phyloP scores from a whole-genome alignment of 441 rosid species.

The Syzygium malaccense region DNA sequence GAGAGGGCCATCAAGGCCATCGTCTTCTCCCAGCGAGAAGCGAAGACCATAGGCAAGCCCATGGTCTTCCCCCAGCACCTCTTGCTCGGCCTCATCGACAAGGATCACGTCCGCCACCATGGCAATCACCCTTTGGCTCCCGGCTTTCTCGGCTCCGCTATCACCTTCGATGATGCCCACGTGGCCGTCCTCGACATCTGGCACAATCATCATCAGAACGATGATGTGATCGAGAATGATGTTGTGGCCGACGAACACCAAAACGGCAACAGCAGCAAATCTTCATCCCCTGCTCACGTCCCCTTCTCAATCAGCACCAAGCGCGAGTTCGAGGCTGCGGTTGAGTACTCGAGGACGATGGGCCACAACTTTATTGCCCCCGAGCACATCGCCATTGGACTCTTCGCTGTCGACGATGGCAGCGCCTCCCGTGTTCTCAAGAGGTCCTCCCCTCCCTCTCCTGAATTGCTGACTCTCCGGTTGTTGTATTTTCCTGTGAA shows the following conservation, averaged over 20 bases:
- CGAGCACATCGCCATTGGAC: constrained; percentile 78
- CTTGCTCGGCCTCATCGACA: constrained; percentile 59
- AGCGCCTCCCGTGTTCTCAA: constrained; percentile 70
- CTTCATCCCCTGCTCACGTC: constrained; percentile 43
- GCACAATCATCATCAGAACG: constrained; percentile 11
- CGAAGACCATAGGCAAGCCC: constrained; percentile 56
- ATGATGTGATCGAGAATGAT: not conserved
- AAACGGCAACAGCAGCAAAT: not conserved
- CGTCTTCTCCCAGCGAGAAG: constrained; percentile 74
- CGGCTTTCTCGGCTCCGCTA: constrained; percentile 77
- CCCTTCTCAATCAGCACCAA: constrained; percentile 72
- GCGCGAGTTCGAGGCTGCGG: constrained; percentile 88
- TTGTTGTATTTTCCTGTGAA: not conserved
- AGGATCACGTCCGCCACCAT: constrained; percentile 44
- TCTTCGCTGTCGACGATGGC: constrained; percentile 87
- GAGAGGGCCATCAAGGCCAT: constrained; percentile 78
- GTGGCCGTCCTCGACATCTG: constrained; percentile 60
- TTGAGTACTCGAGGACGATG: constrained; percentile 78
- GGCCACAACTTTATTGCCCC: constrained; percentile 80
- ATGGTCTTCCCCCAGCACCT: constrained; percentile 80
- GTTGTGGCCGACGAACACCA: not conserved
- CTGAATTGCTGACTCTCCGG: not conserved
- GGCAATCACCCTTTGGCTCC: not conserved
- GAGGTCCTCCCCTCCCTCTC: constrained; percentile 30
- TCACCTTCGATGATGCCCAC: constrained; percentile 55